These are phyloP conservation scores for Warburgia ugandensis DNA, from an alignment of 164 flowering plant species.

Conservation along the genomic window DNA sequence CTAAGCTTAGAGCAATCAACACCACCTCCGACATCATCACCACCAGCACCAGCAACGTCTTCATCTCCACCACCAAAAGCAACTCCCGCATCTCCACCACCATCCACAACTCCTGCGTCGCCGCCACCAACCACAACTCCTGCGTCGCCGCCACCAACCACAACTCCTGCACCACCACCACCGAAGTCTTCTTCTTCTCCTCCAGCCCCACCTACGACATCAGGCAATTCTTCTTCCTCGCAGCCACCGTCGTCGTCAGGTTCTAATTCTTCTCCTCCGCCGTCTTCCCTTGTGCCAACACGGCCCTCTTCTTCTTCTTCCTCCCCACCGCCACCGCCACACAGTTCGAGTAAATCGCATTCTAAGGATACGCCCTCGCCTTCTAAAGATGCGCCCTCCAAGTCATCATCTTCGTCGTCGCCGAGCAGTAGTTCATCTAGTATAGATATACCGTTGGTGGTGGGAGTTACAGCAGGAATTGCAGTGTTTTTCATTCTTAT, in stretches of 20 bases:
- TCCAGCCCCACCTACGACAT: neutral
- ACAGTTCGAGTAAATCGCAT: neutral
- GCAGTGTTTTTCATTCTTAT: neutral
- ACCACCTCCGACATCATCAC: neutral
- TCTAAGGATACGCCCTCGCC: neutral
- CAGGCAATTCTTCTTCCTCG: neutral
- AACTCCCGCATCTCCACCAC: conserved; percentile 1
- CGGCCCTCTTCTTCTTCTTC: neutral
- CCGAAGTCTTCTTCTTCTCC: neutral
- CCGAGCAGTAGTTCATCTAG: neutral
- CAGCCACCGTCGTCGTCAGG: neutral
- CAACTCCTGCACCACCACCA: conserved; percentile 4
- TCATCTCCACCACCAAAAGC: neutral
- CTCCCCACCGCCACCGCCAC: neutral
- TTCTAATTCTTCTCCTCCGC: neutral
- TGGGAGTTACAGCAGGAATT: neutral
- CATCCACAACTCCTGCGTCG: neutral
- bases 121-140: neutral
- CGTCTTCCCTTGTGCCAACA: neutral
- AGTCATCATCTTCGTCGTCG: neutral
- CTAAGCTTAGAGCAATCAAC: too few relatives aligned
- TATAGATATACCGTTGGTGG: neutral
- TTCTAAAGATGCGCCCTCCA: neutral
- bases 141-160: neutral
- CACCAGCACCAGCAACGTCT: conserved; percentile 1